These are phyloP conservation scores for Candida sakaeoensis DNA, from an alignment of 805 yeast species.

Conservation along the genomic window DNA sequence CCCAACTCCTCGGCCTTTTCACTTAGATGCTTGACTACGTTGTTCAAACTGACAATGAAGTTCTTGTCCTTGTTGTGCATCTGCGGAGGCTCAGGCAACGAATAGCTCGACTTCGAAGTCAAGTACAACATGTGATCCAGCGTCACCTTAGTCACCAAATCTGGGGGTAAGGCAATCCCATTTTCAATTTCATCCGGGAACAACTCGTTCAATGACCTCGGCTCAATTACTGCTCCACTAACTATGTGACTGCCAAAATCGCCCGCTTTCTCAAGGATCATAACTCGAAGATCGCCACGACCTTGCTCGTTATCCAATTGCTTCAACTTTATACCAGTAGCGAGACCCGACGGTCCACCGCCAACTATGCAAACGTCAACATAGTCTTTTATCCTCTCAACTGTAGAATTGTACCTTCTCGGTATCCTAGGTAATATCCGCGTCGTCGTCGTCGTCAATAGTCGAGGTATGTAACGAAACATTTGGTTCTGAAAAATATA, in stretches of 20 bases:
- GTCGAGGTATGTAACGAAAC: slow-evolving; percentile 3
- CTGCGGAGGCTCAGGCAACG: slow-evolving; percentile 92
- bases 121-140: slow-evolving; percentile 71
- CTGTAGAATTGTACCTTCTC: slow-evolving; percentile 1
- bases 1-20: slow-evolving; percentile 92
- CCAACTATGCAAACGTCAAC: slow-evolving; percentile 97
- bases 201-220: slow-evolving; percentile 79
- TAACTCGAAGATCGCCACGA: slow-evolving; percentile 70
- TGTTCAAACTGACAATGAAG: slow-evolving; percentile 78
- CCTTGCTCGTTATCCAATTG: slow-evolving; percentile 71
- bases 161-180: slow-evolving; percentile 71
- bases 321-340: slow-evolving; percentile 86
- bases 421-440: background rate
- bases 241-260: slow-evolving; percentile 91
- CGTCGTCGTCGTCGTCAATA: background rate
- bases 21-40: slow-evolving; percentile 75
- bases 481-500: background rate
- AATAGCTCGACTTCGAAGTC: slow-evolving; percentile 54
- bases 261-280: slow-evolving; percentile 87
- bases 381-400: slow-evolving; percentile 67
- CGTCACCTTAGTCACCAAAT: slow-evolving; percentile 69
- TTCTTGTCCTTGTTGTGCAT: slow-evolving; percentile 78
- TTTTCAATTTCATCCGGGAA: slow-evolving; percentile 65
- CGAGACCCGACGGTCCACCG: slow-evolving; percentile 96
- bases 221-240: slow-evolving; percentile 93